Evolutionary conservation across 1,139 yeast species (phyloP), one percentile per base, ranked within the genome.

Genomic region (Lodderomyces margitis): DNA sequence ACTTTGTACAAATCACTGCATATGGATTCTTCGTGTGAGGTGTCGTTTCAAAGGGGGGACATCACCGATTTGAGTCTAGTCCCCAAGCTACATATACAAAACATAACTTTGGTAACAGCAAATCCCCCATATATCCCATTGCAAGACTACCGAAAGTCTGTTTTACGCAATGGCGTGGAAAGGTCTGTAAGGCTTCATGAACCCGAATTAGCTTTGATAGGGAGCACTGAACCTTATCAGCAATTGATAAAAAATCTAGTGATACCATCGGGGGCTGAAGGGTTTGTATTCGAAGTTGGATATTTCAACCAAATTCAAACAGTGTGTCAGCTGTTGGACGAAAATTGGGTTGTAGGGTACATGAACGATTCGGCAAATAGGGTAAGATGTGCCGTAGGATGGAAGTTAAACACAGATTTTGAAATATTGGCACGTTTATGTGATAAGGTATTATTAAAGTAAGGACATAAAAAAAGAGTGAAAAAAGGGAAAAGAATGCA

Each of bases 121-220:
- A 92, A 92, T 53, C 98, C 98, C 0, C 98, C 98, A 0, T 92
- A 92, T 55, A 82, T 92, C 8, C 81, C 91, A 0, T 14, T 39
- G 2, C 40, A 53, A 0, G 80, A 78, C 27, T 78, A 75, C 52
- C 51, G 54, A 2, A 49, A 41, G 37, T 61, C 55, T 30, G 48
- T 42, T 54, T 59, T 36, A 46, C 74, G 46, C 23, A 51, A 58
- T 42, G 74, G 73, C 1, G 61, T 68, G 0, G 83, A 80, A 41
- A 61, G 59, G 36, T 83, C 95, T 0, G 98, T 91, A 0, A 65
- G 76, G 25, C 41, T 61, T 19, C 83, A 75, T 57, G 98, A 92
- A 62, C 98, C 98, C 0, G 54, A 59, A 21, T 56, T 79, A 28
- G 98, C 98, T 0, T 64, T 92, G 11, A 61, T 85, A 2, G 98